Base-by-base conservation (phyloP, 805 yeast species). In the Pichia manshurica region DNA sequence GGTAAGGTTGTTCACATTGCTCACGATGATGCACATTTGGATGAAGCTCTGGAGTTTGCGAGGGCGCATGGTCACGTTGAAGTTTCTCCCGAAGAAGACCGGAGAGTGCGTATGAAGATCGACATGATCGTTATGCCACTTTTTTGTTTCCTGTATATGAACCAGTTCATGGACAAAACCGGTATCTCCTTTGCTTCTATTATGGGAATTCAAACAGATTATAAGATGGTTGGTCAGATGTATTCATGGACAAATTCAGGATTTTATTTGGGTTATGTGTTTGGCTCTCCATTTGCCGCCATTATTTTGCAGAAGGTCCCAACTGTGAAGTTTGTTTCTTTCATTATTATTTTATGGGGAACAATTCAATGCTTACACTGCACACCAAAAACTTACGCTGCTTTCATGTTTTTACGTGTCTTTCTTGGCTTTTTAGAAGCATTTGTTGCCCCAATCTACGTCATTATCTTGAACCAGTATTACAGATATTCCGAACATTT, bases 241-340 rank as follows among this genome's bases (percentile, higher is more conserved):
- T 73, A 77, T 56, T 63, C 78, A 42, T 77, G 84, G 81, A 35
- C 63, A 33, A 59, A 69, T 25, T 55, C 70, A 20, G 60, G 60
- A 15, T 64, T 64, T 41, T 61, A 61, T 45, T 45, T 74, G 23
- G 77, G 77, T 20, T 77, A 75, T 56, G 55, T 78, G 10, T 37
- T 37, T 37, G 40, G 40, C n/a, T 37, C 40, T 9, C 40, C 40
- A 19, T 37, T 37, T 37, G 40, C 40, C 4, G 40, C 40, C 5
- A 22, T 37, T 20, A 8, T 37, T 33, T 61, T 73, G 32, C 79
- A 74, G 51, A 68, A 60, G 46, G 57, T 68, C 15, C 35, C 63
- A 62, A 29, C 58, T 53, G 23, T 62, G 4, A 70, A 67, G 47
- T 56, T 62, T 12, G 53, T 66, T 15, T 53, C 64, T 13, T 40